These are phyloP conservation scores for Lichina pygmaea DNA, from an alignment of 495 filamentous ascomycete genomes.

Conservation along the genomic window DNA sequence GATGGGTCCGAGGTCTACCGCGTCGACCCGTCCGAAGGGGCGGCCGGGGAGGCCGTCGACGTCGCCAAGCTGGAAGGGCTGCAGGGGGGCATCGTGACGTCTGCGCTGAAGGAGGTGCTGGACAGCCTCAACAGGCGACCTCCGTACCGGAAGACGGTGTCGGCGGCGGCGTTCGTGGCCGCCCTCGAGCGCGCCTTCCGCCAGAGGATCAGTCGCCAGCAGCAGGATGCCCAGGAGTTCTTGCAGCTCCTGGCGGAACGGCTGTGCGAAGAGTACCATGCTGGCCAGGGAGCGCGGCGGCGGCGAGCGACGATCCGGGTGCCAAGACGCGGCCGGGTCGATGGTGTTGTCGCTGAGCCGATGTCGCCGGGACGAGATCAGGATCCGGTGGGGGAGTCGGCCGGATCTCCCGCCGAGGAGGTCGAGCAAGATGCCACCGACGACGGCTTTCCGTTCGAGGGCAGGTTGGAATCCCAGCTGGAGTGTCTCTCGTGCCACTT, in stretches of 20 bases:
- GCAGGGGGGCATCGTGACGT: constrained; percentile 58
- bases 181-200: constrained; percentile 65
- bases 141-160: constrained; percentile 82
- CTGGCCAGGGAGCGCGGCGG: constrained; percentile 38
- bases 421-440: constrained; percentile 11
- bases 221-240: constrained; percentile 98
- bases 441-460: constrained; percentile 66
- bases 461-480: constrained; percentile 68
- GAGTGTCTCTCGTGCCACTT: constrained; percentile 77
- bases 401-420: not conserved
- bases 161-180: constrained; percentile 50
- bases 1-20: constrained; percentile 49
- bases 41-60: constrained; percentile 20
- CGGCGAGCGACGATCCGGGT: constrained; percentile 8
- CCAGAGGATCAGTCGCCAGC: constrained; percentile 70
- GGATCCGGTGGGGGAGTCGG: too few relatives aligned
- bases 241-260: constrained; percentile 80
- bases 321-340: not conserved
- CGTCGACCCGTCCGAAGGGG: constrained; percentile 20
- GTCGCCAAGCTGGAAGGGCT: constrained; percentile 43
- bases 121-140: constrained; percentile 86
- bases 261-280: constrained; percentile 79
- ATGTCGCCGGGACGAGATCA: too few relatives aligned
- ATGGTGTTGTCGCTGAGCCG: constrained; percentile 3
- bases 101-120: constrained; percentile 72